Evolutionary conservation across 139 green algal species (phyloP).

Genomic region (Chlorella vulgaris): DNA sequence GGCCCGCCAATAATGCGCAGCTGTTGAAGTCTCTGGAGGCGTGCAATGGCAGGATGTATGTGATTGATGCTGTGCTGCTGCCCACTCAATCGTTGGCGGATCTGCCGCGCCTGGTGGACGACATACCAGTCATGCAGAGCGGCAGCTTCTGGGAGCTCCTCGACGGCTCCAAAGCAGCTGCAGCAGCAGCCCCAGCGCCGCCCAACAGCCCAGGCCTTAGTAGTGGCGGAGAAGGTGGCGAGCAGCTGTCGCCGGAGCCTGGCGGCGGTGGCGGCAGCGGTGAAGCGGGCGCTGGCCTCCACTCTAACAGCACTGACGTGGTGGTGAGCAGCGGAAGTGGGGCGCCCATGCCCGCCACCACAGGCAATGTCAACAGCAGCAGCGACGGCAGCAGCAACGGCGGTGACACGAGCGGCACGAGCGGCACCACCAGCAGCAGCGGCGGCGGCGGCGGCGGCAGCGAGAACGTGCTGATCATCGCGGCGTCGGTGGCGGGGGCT

Average conservation of each 20-base stretch:
- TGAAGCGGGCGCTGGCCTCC: background rate
- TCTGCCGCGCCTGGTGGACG: constrained; percentile 24
- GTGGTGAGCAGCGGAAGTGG: background rate
- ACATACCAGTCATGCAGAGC: background rate
- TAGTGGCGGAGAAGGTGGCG: background rate
- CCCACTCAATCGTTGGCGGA: constrained; percentile 4
- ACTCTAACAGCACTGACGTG: background rate
- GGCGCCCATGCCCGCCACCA: background rate
- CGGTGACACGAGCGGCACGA: background rate
- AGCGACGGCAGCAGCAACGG: too few species aligned
- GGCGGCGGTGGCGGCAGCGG: background rate
- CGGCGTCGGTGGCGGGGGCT: constrained; percentile 2
- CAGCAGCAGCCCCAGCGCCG: background rate
- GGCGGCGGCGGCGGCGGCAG: constrained; percentile 12
- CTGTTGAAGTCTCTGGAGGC: background rate
- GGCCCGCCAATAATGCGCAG: constrained; percentile 21
- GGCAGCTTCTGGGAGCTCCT: background rate
- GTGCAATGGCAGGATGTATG: constrained; percentile 18
- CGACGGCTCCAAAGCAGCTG: background rate
- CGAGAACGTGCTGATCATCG: constrained; percentile 8
- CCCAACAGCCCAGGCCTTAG: background rate
- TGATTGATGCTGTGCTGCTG: constrained; percentile 4
- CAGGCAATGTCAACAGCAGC: background rate
- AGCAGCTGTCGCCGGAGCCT: background rate
- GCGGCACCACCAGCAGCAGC: background rate